These are phyloP conservation scores for Coemansia asiatica DNA, from an alignment of 192 early-diverging fungal species.

Conservation along the genomic window DNA sequence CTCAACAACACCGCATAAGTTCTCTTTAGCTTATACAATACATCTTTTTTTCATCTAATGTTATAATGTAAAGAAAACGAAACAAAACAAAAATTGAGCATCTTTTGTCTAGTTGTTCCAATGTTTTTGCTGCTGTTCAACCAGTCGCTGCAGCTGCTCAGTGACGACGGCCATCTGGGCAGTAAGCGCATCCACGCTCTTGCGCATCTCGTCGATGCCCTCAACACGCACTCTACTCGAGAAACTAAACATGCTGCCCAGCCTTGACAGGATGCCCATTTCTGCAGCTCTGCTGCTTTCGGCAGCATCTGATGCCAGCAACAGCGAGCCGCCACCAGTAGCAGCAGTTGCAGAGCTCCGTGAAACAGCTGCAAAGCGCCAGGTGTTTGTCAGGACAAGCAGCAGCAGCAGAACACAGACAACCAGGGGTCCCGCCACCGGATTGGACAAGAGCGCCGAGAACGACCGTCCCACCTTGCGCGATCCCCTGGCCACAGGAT, in stretches of 20 bases:
- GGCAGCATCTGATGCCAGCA: neutral
- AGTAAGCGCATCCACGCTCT: constrained; percentile 28
- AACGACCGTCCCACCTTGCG: neutral
- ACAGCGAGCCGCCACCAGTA: neutral
- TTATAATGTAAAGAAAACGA: constrained; percentile 1
- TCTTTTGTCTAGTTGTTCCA: neutral
- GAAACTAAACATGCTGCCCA: neutral
- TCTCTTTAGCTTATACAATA: neutral
- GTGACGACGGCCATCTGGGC: constrained; percentile 24
- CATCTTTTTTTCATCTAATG: neutral
- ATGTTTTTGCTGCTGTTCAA: constrained; percentile 7
- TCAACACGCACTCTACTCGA: constrained; percentile 12
- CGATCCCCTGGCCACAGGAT: constrained; percentile 11
- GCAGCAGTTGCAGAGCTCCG: neutral
- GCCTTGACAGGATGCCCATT: neutral
- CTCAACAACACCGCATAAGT: constrained; percentile 57
- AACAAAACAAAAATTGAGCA: neutral
- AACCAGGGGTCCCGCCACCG: constrained; percentile 14
- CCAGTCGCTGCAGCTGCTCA: constrained; percentile 23
- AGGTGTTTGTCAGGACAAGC: constrained; percentile 21
- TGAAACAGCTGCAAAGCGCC: constrained; percentile 14
- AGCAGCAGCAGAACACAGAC: constrained; percentile 11
- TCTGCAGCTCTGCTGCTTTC: neutral
- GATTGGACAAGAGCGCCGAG: constrained; percentile 1
- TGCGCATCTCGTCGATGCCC: constrained; percentile 23